phyloP scores from a whole-genome alignment of 345 rosid species.

The Schrenkiella parvula region DNA sequence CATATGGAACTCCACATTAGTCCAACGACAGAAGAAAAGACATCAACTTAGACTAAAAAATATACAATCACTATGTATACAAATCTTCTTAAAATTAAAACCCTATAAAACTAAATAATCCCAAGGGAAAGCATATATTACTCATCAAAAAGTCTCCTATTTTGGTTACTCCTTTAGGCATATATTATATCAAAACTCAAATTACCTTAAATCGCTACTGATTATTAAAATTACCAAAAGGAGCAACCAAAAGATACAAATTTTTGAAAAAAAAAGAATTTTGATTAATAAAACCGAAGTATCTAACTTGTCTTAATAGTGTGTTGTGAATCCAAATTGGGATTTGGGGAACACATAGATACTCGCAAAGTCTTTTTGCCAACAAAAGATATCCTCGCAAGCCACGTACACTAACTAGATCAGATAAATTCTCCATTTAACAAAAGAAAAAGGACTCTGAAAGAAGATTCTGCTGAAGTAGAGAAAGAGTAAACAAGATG shows the following conservation, averaged over 20 bases:
- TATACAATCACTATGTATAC: too few species aligned
- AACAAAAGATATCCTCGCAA: background rate
- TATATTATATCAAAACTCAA: too few species aligned
- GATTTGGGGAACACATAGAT: background rate
- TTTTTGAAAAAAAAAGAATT: background rate
- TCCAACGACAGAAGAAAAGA: too few species aligned
- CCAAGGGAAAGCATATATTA: too few species aligned
- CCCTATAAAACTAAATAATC: too few species aligned
- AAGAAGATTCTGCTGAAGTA: background rate
- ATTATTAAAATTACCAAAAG: too few species aligned
- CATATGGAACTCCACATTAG: too few species aligned
- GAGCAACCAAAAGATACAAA: background rate
- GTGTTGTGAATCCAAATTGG: background rate
- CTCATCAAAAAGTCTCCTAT: too few species aligned
- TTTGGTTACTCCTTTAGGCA: too few species aligned
- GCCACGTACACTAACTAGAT: background rate
- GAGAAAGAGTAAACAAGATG: constrained; percentile 22
- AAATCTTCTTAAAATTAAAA: too few species aligned
- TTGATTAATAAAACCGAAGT: background rate
- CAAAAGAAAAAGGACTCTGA: background rate
- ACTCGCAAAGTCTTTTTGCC: background rate
- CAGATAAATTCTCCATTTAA: background rate
- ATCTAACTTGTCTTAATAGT: background rate
- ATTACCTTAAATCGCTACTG: too few species aligned
- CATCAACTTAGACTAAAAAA: too few species aligned